These are phyloP conservation scores for Fusarium sp. DNA, from an alignment of 2,329 filamentous ascomycete species.

Conservation along the genomic window DNA sequence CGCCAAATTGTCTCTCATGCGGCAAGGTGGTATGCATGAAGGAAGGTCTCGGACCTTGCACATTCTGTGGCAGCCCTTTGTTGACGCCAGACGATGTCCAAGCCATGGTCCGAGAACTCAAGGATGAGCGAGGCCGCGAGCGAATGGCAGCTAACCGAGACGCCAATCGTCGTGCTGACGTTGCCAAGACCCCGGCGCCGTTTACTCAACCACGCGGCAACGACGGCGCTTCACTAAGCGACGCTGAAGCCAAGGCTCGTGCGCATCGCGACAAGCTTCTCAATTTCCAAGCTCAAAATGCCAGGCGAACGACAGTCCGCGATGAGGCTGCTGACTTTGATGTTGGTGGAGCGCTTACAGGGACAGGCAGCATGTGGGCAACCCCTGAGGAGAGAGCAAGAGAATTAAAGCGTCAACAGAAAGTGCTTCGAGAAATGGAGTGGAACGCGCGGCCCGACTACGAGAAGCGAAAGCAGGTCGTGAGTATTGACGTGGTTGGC, in stretches of 20 bases:
- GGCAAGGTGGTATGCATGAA: conserved; percentile 96
- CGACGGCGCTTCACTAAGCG: conserved; percentile 53
- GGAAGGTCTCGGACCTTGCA: conserved; percentile 93
- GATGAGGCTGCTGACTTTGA: conserved; percentile 81
- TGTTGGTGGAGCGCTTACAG: conserved; percentile 55
- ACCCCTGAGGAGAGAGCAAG: conserved; percentile 82
- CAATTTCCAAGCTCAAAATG: conserved; percentile 86
- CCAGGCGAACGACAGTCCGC: conserved; percentile 81
- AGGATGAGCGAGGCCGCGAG: conserved; percentile 86
- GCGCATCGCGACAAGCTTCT: conserved; percentile 85
- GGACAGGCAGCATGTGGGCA: conserved; percentile 75
- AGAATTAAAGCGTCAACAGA: conserved; percentile 87
- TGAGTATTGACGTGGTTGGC: conserved; percentile 84
- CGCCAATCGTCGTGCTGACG: conserved; percentile 71
- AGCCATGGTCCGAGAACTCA: conserved; percentile 83
- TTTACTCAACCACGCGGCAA: conserved; percentile 62
- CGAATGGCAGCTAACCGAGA: conserved; percentile 84
- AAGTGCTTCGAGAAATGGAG: conserved; percentile 83
- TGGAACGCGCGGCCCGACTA: conserved; percentile 87
- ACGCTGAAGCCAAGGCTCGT: conserved; percentile 74
- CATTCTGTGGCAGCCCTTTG: conserved; percentile 82
- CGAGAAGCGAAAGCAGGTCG: conserved; percentile 85
- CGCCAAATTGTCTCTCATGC: conserved; percentile 90
- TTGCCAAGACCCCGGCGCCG: conserved; percentile 67
- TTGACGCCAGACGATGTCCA: conserved; percentile 79